phyloP scores from a whole-genome alignment of 768 basidiomycete species.

The Pisolithus albus region DNA sequence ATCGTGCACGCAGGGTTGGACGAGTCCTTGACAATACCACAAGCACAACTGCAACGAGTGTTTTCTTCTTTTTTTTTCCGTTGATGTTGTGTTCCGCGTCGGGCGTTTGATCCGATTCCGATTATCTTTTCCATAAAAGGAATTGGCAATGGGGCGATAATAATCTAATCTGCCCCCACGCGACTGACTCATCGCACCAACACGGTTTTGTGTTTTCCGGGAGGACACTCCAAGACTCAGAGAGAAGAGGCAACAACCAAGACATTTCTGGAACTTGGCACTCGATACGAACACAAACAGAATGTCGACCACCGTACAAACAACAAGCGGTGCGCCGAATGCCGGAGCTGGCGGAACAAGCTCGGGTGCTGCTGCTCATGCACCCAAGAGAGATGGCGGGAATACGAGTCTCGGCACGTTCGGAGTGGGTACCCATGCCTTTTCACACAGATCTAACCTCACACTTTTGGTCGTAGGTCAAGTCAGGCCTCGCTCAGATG shows the following conservation, averaged over 20 bases:
- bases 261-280: not conserved
- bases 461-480: conserved; percentile 48
- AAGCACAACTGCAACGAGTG: too few species aligned
- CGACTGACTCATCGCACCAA: too few species aligned
- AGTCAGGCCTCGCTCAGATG: conserved; percentile 95
- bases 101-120: too few species aligned
- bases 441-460: not conserved
- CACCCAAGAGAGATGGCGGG: conserved; percentile 47
- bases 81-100: too few species aligned
- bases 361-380: conserved; percentile 16
- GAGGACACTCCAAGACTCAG: not conserved
- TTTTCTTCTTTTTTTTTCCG: too few species aligned
- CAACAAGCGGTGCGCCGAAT: conserved; percentile 5
- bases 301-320: conserved; percentile 9
- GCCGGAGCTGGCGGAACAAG: not conserved
- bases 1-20: too few species aligned
- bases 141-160: too few species aligned
- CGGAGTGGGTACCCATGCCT: conserved; percentile 38
- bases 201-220: too few species aligned
- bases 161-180: too few species aligned
- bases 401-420: conserved; percentile 65
- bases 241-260: not conserved
- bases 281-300: not conserved
- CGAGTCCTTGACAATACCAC: too few species aligned
- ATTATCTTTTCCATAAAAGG: too few species aligned